Base-by-base conservation (phyloP, 805 yeast genomes). In the Yarrowia deformans region DNA sequence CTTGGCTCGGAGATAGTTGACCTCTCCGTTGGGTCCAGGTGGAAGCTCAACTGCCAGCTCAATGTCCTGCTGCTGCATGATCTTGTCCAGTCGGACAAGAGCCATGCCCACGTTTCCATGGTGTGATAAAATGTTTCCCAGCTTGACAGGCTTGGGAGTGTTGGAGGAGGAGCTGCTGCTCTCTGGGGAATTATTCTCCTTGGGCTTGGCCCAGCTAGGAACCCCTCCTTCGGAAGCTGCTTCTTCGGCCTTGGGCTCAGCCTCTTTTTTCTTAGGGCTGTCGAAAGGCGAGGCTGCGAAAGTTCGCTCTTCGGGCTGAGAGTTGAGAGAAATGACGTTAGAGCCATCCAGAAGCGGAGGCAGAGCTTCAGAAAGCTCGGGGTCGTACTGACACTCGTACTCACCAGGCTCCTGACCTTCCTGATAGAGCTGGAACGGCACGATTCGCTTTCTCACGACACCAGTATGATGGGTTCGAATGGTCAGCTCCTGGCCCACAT, bases 401-500 rank as follows among this genome's bases (percentile, higher is more conserved):
- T 49, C 58, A 23, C 73, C 19, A n/a, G 70, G 69, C 49, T 71
- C 70, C 16, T 72, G 70, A 48, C 68, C 69, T 12, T 69, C 73
- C 40, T 69, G 67, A 32, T 78, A 75, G 39, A 84, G 74, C 55
- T 80, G 81, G 1, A 89, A 87, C 0, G 98, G 98, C 58, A 91
- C 85, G 2, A 92, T 81, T 69, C 98, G 81, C 74, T 93, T 93
- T 39, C 97, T 83, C n/a, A 93, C 85, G 1, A 88, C 85, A 3
- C 97, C 97, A 40, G 89, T 87, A 70, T 90, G 91, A 75, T 84
- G 88, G 0, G 98, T 89, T 74, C 99, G 84, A 18, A 93, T 92
- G 0, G 98, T 93, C 66, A 95, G 81, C 77, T 95, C 99, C 78
- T 95, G 99, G 0, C 99, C 99, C 16, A 92, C 88, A 74, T 95